Conservation (phyloP, 495 filamentous ascomycete species). For the Sphaerosporella brunnea region DNA sequence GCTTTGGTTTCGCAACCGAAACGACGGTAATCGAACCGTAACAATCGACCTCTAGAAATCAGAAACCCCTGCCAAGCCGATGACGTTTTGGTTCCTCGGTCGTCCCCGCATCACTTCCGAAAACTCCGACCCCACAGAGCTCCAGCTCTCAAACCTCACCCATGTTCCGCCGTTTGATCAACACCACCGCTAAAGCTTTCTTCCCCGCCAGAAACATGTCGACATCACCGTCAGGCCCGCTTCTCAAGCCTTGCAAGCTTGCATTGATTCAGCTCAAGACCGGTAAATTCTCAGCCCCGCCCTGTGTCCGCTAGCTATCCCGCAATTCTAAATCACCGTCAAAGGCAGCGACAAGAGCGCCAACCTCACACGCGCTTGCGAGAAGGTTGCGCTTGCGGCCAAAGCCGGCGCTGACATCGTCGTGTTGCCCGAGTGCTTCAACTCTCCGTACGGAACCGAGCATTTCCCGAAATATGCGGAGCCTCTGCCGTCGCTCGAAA, state of each 20-base stretch:
- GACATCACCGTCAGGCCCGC: conserved; percentile 23
- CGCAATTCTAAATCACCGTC: neutral
- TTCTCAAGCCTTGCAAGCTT: conserved; percentile 61
- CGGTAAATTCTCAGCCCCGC: conserved; percentile 29
- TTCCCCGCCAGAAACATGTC: neutral
- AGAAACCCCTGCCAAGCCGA: no score
- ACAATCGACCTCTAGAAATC: no score
- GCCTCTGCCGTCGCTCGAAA: conserved; percentile 61
- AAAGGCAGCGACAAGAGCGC: conserved; percentile 65
- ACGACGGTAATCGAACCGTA: no score
- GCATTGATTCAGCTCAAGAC: conserved; percentile 67
- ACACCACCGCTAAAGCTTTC: neutral
- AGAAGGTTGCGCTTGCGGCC: conserved; percentile 69
- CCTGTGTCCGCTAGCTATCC: neutral
- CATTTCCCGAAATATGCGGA: conserved; percentile 89
- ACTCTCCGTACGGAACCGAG: conserved; percentile 83
- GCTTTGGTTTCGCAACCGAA: no score
- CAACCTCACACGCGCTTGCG: conserved; percentile 67
- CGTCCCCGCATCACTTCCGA: no score
- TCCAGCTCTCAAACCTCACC: neutral
- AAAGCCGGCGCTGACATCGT: conserved; percentile 54
- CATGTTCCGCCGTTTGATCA: neutral
- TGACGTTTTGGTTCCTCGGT: no score
- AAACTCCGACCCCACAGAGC: no score
- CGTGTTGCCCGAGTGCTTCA: conserved; percentile 78